Base-by-base conservation (phyloP, 257 asterid species). In the Solanum commersonii region DNA sequence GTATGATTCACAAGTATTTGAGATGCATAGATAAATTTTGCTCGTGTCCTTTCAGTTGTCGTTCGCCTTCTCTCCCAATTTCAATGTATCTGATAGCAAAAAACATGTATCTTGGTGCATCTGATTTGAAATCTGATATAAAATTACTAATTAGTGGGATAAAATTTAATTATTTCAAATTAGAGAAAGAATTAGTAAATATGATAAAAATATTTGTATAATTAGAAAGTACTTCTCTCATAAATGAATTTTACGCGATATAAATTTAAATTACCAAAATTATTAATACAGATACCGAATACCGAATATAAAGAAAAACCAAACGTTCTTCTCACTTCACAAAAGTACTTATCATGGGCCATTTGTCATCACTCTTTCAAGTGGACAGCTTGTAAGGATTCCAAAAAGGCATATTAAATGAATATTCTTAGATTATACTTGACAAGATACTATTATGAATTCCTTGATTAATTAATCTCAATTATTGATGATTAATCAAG, bases 401-500 rank as follows among this genome's bases (percentile, higher is more conserved):
- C 25, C 5, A 27, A 44, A 78, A 27, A 29, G 5, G 18, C 13
- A 44, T 25, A 81, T 46, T 81, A 16, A 27, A 79, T 44, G 11
- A 42, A 27, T 78, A 79, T 44, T 79, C 25, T 27, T 16, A 44
- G 85, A 27, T 79, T 23, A 44, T 44, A 44, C 38, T 78, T 2
- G 65, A 78, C 16, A 42, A 44, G 67, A 27, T 79, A 27, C 85
- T 27, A 2, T 27, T 13, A 29, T 18, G 20, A 8, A 81, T 27
- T 5, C 85, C 85, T 81, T 81, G 29, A 49, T 37, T 74, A 73
- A 73, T 73, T 73, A 74, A 27, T 49, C 42, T 49, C 68, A 18
- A 46, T 29, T 81, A 46, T 81, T 81, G 68, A 49, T 81, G 42
- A 49, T n/a, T 27, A 81, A 81, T 81, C 85, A 46, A 81, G 11